Base-by-base conservation (phyloP, 345 rosid genomes). In the Hibiscus mutabilis region DNA sequence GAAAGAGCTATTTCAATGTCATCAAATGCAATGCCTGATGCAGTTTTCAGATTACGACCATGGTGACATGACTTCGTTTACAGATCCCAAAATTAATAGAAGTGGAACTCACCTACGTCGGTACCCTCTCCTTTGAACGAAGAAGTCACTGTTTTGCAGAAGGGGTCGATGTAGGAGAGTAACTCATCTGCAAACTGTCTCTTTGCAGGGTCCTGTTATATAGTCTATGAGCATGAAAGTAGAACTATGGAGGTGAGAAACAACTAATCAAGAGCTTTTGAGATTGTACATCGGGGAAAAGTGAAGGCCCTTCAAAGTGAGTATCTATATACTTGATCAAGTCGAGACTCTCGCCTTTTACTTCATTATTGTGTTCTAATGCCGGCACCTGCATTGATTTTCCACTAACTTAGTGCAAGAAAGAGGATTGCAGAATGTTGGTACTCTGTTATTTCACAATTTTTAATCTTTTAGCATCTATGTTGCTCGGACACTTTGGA, bases 231-330 rank as follows among this genome's bases (percentile, higher is more conserved):
- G 47, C 65, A 37, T 56, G 60, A 37, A 25, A 69, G 2, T 5
- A 22, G 16, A 69, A 35, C 44, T 2, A 29, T 18, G 33, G 47
- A 16, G 40, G 3, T 11, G 40, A 29, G 2, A 57, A 49, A 0
- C 63, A 51, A 37, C 12, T 31, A 59, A 65, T 44, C 52, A 55
- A 40, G 33, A 57, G 1, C 16, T 24, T 31, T 37, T 6, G n/a
- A 69, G 33, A 21, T 55, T 82, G 75, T 84, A 91, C 98, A 66
- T 78, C 73, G 6, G 97, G 97, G 62, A 69, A 77, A 62, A 94
- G 92, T 25, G 96, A 83, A 60, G 91, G 93, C 27, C 96, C 97
- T 69, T 87, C 92, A 35, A 94, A 94, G 78, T 91, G 80, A 64
- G 24, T 79, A 37, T 94, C 97, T 33, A 94, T 53, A 70, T 88